A percentile compares a stretch with the other conserved stretches of the same genome.
Evolutionary conservation across 192 early-diverging fungal species (phyloP).

Genomic region (Gorgonomyces haynaldii): DNA sequence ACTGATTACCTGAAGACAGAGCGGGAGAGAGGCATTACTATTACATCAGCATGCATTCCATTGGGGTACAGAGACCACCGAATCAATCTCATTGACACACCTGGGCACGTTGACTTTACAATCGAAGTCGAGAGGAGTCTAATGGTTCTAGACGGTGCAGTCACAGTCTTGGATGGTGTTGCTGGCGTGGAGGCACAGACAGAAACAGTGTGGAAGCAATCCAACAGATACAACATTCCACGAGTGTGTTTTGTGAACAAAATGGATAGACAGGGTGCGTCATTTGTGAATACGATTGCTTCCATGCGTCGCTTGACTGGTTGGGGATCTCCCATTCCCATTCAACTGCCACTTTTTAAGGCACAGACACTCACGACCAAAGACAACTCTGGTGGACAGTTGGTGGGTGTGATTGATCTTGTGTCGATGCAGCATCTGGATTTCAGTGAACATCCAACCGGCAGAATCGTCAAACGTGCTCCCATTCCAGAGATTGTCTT

Average conservation of each 20-base stretch:
- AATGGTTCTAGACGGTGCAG: conserved; percentile 87
- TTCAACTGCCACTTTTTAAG: conserved; percentile 55
- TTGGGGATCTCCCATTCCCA: conserved; percentile 51
- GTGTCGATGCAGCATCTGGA: conserved; percentile 57
- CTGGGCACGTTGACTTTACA: conserved; percentile 92
- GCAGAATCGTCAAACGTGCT: conserved; percentile 18
- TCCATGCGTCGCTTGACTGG: conserved; percentile 23
- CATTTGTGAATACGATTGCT: conserved; percentile 42
- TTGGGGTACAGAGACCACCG: conserved; percentile 55
- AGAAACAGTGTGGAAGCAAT: conserved; percentile 84
- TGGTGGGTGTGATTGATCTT: conserved; percentile 61
- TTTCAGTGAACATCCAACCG: conserved; percentile 41
- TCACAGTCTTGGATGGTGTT: conserved; percentile 86
- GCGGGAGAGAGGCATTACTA: conserved; percentile 87
- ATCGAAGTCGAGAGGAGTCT: conserved; percentile 89
- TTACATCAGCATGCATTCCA: conserved; percentile 84
- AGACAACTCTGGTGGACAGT: conserved; percentile 16
- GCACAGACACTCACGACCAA: background rate
- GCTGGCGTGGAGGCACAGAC: conserved; percentile 97
- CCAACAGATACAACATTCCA: conserved; percentile 60
- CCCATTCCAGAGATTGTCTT: conserved; percentile 11
- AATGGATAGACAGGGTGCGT: conserved; percentile 79
- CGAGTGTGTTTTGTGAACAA: conserved; percentile 91
- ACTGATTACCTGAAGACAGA: conserved; percentile 87
- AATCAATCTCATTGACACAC: conserved; percentile 91